These are phyloP conservation scores for Syzygium malaccense DNA, from an alignment of 441 rosid genomes.

Conservation along the genomic window DNA sequence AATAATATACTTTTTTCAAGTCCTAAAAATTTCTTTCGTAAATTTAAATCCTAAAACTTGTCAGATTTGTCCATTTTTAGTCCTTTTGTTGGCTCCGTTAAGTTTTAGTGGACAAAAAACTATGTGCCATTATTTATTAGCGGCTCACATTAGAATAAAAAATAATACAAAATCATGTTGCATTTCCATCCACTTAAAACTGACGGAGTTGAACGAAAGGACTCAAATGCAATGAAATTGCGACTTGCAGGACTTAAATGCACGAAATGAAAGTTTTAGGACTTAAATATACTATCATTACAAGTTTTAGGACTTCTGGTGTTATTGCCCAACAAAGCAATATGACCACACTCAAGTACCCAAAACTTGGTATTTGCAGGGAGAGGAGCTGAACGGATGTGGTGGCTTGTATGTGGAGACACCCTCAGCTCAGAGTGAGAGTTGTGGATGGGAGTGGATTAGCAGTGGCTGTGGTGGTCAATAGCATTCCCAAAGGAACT, in stretches of 20 bases:
- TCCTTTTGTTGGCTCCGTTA: not conserved
- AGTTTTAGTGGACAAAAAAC: not conserved
- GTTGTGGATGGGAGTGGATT: conserved; percentile 70
- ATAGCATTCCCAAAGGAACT: conserved; percentile 53
- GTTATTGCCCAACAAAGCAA: not conserved
- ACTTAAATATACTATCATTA: not conserved
- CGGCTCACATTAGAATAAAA: not conserved
- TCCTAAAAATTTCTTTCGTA: not conserved
- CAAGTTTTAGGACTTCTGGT: not conserved
- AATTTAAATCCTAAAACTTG: not conserved
- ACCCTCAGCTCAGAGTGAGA: conserved; percentile 38
- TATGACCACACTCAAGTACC: not conserved
- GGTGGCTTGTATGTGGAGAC: conserved; percentile 36
- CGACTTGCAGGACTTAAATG: not conserved
- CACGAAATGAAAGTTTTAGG: not conserved
- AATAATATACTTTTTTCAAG: not conserved
- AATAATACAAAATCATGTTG: not conserved
- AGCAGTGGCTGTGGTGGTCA: conserved; percentile 43
- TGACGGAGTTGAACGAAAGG: not conserved
- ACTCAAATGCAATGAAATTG: not conserved
- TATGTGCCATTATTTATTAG: not conserved
- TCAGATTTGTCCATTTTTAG: not conserved
- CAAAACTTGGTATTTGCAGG: conserved; percentile 16
- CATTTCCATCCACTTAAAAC: not conserved
- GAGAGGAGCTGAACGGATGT: conserved; percentile 38